Base-by-base conservation (phyloP, 2,329 filamentous ascomycete species). In the Claviceps pazoutovae region DNA sequence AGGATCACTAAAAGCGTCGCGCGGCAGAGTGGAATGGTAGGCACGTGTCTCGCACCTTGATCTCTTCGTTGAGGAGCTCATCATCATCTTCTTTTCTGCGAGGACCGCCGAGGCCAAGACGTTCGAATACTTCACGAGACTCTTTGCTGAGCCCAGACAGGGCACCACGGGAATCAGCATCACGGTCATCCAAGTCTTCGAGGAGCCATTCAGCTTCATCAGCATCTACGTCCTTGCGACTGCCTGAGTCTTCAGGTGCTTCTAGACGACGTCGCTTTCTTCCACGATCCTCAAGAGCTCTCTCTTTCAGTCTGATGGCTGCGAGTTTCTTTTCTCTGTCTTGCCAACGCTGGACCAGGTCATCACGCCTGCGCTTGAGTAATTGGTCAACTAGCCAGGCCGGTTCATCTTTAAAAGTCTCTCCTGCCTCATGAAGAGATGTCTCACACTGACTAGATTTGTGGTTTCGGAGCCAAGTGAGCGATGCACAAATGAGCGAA, bases 391-490 rank as follows among this genome's bases (percentile, higher is more conserved):
- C 65, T 59, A 96, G 83, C 90, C 90, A 96, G 1, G 82, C 79
- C 0, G 88, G 88, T 60, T 95, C 88, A 57, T 86, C 84, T 52
- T 80, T 68, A 57, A 72, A 72, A 1, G 67, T 60, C 1, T 68
- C 62, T 2, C 66, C 72, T 47, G 65, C 74, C 53, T 61, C 67
- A 53, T 64, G 73, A 53, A 73, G 76, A 46, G 60, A 75, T 57
- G 62, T 75, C 65, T 72, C 84, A 66, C 72, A 84, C 67, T 55
- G 65, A 58, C 61, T 72, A 64, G 67, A 81, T 64, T 94, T 91
- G 68, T 90, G 79, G 52, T 87, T 79, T 47, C 90, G 83, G n/a
- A 96, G 74, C 90, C 90, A 96, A 2, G 89, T 95, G 60, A 96
- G 67, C 5, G 89, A 83, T 42, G 84, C 86, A 63, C 90, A 96